These are phyloP conservation scores for Dimocarpus longan DNA, from an alignment of 345 rosid species.

Conservation along the genomic window DNA sequence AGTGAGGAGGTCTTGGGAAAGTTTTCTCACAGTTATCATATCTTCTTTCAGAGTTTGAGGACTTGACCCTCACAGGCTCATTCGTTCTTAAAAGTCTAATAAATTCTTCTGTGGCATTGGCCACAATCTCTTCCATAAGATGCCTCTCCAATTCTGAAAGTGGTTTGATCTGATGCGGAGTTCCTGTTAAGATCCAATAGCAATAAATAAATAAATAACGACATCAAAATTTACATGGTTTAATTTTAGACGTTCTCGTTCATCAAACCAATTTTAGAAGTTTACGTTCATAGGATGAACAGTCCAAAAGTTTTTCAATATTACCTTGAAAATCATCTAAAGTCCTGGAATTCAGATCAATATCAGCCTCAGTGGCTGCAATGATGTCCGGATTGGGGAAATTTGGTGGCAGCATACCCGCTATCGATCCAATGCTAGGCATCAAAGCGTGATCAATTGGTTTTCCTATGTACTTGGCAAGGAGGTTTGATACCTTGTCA, in stretches of 20 bases:
- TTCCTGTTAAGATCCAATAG: not conserved
- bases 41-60: constrained; percentile 34
- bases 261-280: no score
- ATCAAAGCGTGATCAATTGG: constrained; percentile 19
- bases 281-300: no score
- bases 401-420: constrained; percentile 13
- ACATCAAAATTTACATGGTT: no score
- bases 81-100: constrained; percentile 38
- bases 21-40: constrained; percentile 41
- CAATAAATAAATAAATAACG: no score
- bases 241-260: no score
- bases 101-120: constrained; percentile 57
- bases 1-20: constrained; percentile 31
- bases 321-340: not conserved
- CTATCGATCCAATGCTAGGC: constrained; percentile 11
- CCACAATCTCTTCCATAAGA: constrained; percentile 44
- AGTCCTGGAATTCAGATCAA: constrained; percentile 7
- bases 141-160: constrained; percentile 37
- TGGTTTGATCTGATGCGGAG: not conserved
- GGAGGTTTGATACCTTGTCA: constrained; percentile 33
- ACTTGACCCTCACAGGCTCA: constrained; percentile 61
- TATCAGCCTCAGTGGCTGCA: constrained; percentile 12
- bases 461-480: constrained; percentile 43
- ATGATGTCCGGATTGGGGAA: not conserved
- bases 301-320: no score